phyloP scores from a whole-genome alignment of 2,329 filamentous ascomycete genomes.

The Lasiodiplodia sp. region DNA sequence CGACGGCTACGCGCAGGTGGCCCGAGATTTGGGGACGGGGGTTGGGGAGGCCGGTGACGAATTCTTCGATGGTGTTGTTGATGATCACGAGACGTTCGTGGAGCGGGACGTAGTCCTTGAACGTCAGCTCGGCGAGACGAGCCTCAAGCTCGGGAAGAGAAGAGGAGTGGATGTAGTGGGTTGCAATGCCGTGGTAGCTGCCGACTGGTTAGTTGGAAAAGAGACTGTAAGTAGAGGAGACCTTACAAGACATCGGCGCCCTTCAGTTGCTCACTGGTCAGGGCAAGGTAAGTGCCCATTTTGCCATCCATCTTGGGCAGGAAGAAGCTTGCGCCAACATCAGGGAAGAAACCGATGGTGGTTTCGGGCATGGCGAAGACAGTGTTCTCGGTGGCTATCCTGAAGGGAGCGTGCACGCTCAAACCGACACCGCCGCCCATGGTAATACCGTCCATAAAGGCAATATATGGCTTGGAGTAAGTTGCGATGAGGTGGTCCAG shows the following conservation, averaged over 20 bases:
- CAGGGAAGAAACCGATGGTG: constrained; percentile 97
- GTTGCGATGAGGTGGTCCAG: constrained; percentile 95
- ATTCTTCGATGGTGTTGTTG: constrained; percentile 91
- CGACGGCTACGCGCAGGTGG: constrained; percentile 78
- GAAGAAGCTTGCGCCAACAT: constrained; percentile 97
- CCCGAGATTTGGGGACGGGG: constrained; percentile 63
- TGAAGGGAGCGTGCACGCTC: constrained; percentile 92
- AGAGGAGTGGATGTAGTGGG: constrained; percentile 94
- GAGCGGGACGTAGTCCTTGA: constrained; percentile 76
- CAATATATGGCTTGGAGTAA: constrained; percentile 89
- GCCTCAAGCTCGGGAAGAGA: constrained; percentile 81
- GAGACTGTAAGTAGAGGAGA: not conserved
- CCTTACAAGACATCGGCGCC: constrained; percentile 78
- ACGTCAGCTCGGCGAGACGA: constrained; percentile 86
- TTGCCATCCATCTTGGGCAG: constrained; percentile 86
- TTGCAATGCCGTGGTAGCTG: constrained; percentile 84
- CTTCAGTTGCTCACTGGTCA: constrained; percentile 84
- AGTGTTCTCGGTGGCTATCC: constrained; percentile 94
- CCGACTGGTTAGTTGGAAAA: not conserved
- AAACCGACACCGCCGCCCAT: constrained; percentile 98
- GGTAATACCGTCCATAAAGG: constrained; percentile 96
- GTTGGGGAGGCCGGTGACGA: constrained; percentile 81
- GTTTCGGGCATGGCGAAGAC: constrained; percentile 99
- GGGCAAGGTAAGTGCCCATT: constrained; percentile 88
- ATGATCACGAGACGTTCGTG: constrained; percentile 73